Base-by-base conservation (phyloP, 228 moss, liverwort and hornwort species). In the Sphagnum magellanicum region DNA sequence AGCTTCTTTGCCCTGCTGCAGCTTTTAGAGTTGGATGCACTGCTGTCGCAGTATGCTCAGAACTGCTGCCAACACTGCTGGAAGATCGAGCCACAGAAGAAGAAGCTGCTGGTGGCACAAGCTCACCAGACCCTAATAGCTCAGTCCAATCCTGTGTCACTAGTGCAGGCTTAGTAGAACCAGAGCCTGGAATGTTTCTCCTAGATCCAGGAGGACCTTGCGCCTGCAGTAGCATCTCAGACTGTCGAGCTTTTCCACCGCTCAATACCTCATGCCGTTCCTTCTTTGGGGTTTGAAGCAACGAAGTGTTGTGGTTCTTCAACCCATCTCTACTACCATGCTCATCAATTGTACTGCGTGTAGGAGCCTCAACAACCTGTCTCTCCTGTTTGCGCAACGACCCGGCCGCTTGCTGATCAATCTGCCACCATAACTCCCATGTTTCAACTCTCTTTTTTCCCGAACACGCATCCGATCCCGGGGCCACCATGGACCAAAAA, bases 371-470 rank as follows among this genome's bases (percentile, higher is more conserved):
- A 32, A 71, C 70, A 6, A 74, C 68, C 63, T 78, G 79, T 60
- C 78, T 71, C 14, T 88, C 86, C 16, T 81, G 81, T 57, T 88
- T 89, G 32, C 79, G 78, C 14, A 89, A 73, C 14, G 88, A 81
- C 48, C 77, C 88, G 16, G 92, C 92, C 63, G 92, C 92, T 82
- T 92, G 90, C 50, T 92, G 86, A 65, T 92, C 92, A 69, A 92
- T 86, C 87, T 87, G 74, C 55, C 55, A 55, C 55, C 55, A 55
- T 8, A 55, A 32, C 32, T 32, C 32, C 32, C 32, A 32, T 32
- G 32, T 32, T 32, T 32, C 32, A 32, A 32, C 32, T 32, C 32
- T 32, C 32, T 32, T 32, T 3, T 32, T 32, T 32, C 32, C 32
- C 0, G 32, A 32, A 32, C 32, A 32, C 32, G 32, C 32, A 32